phyloP scores from a whole-genome alignment of 192 early-diverging fungal species.

The Coemansia erecta region DNA sequence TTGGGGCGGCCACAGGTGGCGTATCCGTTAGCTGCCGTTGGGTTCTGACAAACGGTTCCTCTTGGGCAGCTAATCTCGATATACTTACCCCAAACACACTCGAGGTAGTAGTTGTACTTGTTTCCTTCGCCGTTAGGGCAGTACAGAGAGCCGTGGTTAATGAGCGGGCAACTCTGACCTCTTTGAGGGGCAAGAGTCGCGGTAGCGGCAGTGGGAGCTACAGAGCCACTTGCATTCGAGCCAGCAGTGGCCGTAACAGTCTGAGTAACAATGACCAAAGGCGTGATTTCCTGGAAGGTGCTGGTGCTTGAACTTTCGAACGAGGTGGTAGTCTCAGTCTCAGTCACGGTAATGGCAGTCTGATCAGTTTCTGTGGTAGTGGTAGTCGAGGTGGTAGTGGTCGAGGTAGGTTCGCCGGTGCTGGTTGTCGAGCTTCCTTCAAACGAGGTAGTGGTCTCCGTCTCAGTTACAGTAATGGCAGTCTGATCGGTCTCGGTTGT shows the following conservation, averaged over 20 bases:
- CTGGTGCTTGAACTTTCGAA: not conserved
- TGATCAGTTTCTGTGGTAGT: not conserved
- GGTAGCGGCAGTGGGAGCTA: not conserved
- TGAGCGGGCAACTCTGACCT: slow-evolving; percentile 7
- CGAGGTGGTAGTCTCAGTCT: not conserved
- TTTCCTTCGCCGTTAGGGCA: slow-evolving; percentile 1
- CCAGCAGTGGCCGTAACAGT: not conserved
- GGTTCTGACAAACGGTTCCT: slow-evolving; percentile 8
- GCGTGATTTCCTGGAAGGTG: not conserved
- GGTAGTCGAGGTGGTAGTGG: not conserved
- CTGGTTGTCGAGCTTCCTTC: not conserved
- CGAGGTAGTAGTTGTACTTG: slow-evolving; percentile 9
- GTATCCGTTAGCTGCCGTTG: not conserved
- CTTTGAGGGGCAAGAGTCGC: not conserved
- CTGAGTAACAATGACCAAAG: not conserved
- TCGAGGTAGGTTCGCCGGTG: not conserved
- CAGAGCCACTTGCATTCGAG: not conserved
- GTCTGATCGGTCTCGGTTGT: slow-evolving; percentile 2
- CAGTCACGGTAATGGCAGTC: not conserved
- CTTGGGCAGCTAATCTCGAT: slow-evolving; percentile 7
- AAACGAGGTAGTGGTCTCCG: not conserved
- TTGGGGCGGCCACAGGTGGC: slow-evolving; percentile 1
- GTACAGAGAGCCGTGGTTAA: slow-evolving; percentile 1
- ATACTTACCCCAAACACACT: slow-evolving; percentile 21
- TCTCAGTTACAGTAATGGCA: not conserved